Conservation (phyloP, 2,329 filamentous ascomycete genomes). For the Penicillium sp. region DNA sequence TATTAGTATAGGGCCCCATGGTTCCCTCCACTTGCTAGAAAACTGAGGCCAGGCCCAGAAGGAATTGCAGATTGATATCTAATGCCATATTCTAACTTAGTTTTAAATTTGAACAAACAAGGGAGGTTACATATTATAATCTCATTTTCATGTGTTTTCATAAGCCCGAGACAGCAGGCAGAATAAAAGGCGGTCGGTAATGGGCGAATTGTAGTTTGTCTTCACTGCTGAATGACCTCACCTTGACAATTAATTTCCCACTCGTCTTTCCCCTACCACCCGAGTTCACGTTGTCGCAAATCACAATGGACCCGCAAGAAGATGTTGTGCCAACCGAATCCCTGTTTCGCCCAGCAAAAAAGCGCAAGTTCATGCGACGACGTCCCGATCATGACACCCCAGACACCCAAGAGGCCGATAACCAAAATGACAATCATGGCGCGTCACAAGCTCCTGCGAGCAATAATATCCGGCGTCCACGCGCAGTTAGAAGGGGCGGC, state of each 20-base stretch:
- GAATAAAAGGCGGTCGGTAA: constrained; percentile 1
- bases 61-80: neutral
- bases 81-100: no score
- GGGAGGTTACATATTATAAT: neutral
- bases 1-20: neutral
- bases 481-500: constrained; percentile 43
- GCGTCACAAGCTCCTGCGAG: constrained; percentile 9
- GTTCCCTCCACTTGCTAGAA: neutral
- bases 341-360: constrained; percentile 52
- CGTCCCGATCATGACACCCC: constrained; percentile 29
- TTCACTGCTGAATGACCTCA: constrained; percentile 19
- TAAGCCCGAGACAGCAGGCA: neutral
- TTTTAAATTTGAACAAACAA: neutral
- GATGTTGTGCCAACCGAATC: constrained; percentile 28
- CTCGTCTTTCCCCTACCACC: neutral
- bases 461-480: constrained; percentile 32
- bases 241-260: constrained; percentile 1
- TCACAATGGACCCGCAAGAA: constrained; percentile 33
- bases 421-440: constrained; percentile 9
- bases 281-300: neutral
- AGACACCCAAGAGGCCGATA: constrained; percentile 20
- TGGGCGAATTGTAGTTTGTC: neutral
- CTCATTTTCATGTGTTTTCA: neutral
- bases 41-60: neutral
- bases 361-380: constrained; percentile 52